phyloP scores from a whole-genome alignment of 73 alveolate genomes.

The Blepharisma stoltei region DNA sequence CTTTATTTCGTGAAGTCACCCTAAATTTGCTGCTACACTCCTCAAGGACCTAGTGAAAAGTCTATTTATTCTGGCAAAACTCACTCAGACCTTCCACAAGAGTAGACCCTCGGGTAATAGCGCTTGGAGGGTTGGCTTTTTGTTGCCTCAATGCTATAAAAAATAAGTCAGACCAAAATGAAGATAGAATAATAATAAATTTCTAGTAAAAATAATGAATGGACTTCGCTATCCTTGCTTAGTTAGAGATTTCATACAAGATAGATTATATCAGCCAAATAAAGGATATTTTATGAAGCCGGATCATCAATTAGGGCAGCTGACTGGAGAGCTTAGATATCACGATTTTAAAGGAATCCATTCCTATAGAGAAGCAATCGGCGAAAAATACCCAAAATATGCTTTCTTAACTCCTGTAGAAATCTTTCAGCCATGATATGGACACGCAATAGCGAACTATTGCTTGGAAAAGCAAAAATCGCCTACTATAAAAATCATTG shows the following conservation, averaged over 20 bases:
- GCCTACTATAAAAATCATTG: constrained; percentile 55
- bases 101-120: too few species aligned
- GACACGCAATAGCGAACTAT: constrained; percentile 76
- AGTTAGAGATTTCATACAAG: constrained; percentile 69
- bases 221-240: constrained; percentile 4
- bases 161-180: too few species aligned
- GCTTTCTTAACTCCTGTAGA: constrained; percentile 88
- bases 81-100: too few species aligned
- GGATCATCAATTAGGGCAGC: constrained; percentile 69
- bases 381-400: constrained; percentile 72
- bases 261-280: constrained; percentile 59
- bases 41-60: too few species aligned
- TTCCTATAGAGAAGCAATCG: constrained; percentile 57
- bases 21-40: too few species aligned
- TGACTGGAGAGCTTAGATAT: constrained; percentile 56
- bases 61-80: too few species aligned
- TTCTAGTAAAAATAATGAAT: not conserved
- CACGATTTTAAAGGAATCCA: constrained; percentile 34
- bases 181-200: too few species aligned
- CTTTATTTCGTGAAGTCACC: too few species aligned
- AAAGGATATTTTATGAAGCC: constrained; percentile 74
- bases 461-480: constrained; percentile 45
- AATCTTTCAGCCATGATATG: constrained; percentile 82
- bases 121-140: too few species aligned
- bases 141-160: too few species aligned